Conservation (phyloP, 1,284 basidiomycete species). For the Naganishia sp. region DNA sequence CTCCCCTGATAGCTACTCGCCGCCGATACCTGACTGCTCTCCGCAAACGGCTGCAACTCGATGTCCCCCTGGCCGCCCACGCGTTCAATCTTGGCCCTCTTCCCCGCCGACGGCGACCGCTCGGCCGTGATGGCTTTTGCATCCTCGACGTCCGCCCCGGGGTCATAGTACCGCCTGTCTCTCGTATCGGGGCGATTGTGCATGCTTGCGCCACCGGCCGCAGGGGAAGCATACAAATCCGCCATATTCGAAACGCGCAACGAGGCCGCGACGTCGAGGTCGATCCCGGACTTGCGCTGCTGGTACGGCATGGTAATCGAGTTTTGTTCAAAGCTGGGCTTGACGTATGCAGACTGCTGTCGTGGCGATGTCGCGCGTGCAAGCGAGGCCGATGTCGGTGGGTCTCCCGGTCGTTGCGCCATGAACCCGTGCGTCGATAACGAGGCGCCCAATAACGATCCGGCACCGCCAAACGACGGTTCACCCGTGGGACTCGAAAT, state of each 20-base stretch:
- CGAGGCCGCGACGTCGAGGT: constrained; percentile 34
- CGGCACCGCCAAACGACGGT: constrained; percentile 12
- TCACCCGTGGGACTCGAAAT: background rate
- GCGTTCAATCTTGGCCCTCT: constrained; percentile 24
- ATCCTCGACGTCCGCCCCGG: constrained; percentile 19
- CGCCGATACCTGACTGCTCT: constrained; percentile 32
- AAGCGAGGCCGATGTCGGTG: background rate
- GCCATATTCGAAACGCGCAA: constrained; percentile 32
- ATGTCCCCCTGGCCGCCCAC: constrained; percentile 31
- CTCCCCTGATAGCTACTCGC: constrained; percentile 30
- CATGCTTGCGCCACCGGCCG: background rate
- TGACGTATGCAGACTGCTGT: background rate
- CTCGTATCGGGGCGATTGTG: constrained; percentile 22
- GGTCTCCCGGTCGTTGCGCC: background rate
- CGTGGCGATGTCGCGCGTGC: background rate
- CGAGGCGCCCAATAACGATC: constrained; percentile 20
- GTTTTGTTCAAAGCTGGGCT: constrained; percentile 19
- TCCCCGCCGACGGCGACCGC: constrained; percentile 1
- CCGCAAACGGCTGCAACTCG: constrained; percentile 30
- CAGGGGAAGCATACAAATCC: constrained; percentile 5
- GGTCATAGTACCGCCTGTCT: constrained; percentile 18
- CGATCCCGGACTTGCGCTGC: constrained; percentile 30
- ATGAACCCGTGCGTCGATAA: constrained; percentile 15
- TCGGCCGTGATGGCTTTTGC: constrained; percentile 2
- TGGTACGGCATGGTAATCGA: constrained; percentile 32